A percentile compares a stretch with the other conserved stretches of the same genome.
These are phyloP conservation scores for Harringtonia aguacate DNA, from an alignment of 2,329 filamentous ascomycete genomes.

Conservation along the genomic window DNA sequence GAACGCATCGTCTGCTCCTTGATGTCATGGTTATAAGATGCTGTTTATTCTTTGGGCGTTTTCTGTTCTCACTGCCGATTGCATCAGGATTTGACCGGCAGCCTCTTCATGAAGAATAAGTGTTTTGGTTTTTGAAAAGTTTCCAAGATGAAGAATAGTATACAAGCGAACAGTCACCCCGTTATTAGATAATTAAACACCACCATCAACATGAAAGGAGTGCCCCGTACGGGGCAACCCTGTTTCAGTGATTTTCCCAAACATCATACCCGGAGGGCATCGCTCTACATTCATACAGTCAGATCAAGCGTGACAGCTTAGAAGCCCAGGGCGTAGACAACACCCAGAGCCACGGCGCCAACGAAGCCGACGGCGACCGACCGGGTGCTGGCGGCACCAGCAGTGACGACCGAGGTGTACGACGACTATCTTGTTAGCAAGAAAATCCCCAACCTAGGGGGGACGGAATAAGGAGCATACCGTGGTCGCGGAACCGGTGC, in stretches of 20 bases:
- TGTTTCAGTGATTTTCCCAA: background rate
- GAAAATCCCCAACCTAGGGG: background rate
- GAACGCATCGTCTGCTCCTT: too few species aligned
- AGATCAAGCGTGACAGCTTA: background rate
- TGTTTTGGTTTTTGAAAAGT: background rate
- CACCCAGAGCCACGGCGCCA: constrained; percentile 8
- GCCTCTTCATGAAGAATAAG: too few species aligned
- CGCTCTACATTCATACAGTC: background rate
- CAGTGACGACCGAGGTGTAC: constrained; percentile 6
- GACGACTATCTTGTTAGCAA: background rate
- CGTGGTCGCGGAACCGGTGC: background rate
- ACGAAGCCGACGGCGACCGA: constrained; percentile 4
- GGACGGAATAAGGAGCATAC: background rate
- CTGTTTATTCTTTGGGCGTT: too few species aligned
- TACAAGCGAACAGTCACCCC: background rate
- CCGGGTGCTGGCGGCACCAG: constrained; percentile 7
- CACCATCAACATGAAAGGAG: too few species aligned
- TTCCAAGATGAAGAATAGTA: background rate
- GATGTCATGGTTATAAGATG: too few species aligned
- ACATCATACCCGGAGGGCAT: background rate
- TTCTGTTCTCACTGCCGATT: too few species aligned
- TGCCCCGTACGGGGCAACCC: background rate
- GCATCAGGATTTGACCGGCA: too few species aligned
- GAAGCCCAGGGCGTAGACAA: constrained; percentile 6
- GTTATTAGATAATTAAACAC: background rate